Base-by-base conservation (phyloP, 2,329 filamentous ascomycete species). In the Alternaria incomplexa region DNA sequence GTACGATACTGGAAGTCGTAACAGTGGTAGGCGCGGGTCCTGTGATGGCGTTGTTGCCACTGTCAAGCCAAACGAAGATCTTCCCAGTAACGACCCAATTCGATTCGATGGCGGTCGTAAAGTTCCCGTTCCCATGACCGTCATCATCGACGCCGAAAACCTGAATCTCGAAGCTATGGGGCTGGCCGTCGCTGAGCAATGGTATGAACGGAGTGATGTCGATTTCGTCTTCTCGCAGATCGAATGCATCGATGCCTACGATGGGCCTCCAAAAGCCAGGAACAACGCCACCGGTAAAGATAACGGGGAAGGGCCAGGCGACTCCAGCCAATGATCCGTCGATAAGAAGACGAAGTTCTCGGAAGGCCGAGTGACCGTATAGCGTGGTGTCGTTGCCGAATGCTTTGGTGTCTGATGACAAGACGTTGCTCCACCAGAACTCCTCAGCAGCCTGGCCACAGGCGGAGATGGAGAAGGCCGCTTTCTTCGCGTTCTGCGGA, bases 401-500 rank as follows among this genome's bases (percentile, higher is more conserved):
- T 4, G 86, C 85, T 36, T 84, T 66, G 4, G 83, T 83, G 66
- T 89, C 86, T 10, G 86, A 87, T 46, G 89, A 85, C 3, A 91
- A 86, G 1, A 93, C 89, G 73, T 95, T 95, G 61, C 85, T 87
- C 89, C 91, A 96, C 92, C 93, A 96, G 73, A 95, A 95, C 76
- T 96, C 93, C 80, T 96, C 93, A 15, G 84, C 81, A 0, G 85
- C 85, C 76, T 96, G 93, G 1, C 91, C 93, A 68, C 89, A 93
- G 15, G 92, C 91, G 9, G 90, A 88, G n/a, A 96, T 85, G 0
- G 91, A 89, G 58, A 95, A 87, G 9, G 93, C 86, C 17, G 92
- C 93, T 61, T 89, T 88, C 56, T 87, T 86, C 20, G 85, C 84
- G 71, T 92, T 90, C 53, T 81, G 83, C 3, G 92, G 92, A 46